Conservation (phyloP, 768 basidiomycete species). For the Lentinula edodes region DNA sequence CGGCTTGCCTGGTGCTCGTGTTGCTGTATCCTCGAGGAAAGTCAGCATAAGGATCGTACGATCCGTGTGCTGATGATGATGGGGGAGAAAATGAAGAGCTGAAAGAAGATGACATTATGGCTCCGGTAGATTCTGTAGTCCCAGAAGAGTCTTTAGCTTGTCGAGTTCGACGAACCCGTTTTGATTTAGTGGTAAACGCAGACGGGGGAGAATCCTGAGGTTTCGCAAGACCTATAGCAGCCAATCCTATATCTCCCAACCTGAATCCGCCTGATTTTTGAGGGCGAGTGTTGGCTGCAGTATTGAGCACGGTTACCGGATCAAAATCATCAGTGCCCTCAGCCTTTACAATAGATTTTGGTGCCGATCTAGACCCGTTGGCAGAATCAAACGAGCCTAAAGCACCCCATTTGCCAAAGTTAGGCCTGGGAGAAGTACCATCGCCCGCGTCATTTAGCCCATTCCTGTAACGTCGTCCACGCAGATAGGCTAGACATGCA, state of each 20-base stretch:
- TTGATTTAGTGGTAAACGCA: not conserved
- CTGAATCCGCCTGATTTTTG: not conserved
- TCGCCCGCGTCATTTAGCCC: not conserved
- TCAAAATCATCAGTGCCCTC: not conserved
- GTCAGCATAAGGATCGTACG: not conserved
- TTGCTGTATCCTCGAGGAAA: not conserved
- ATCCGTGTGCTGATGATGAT: not conserved
- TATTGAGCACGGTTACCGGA: not conserved
- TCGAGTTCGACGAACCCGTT: not conserved
- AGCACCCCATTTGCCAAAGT: constrained; percentile 5
- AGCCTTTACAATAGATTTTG: not conserved
- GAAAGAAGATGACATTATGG: not conserved
- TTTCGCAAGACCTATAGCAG: constrained; percentile 2
- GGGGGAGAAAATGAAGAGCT: constrained; percentile 2
- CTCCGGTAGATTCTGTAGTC: not conserved
- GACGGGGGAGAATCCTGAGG: not conserved
- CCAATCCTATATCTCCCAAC: constrained; percentile 4
- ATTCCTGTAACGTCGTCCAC: not conserved
- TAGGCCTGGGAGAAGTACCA: not conserved
- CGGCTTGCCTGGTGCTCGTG: not conserved
- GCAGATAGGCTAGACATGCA: not conserved
- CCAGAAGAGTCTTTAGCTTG: not conserved
- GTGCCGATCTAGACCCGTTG: not conserved
- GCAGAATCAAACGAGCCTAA: constrained; percentile 5
- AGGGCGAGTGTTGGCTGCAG: not conserved